Evolutionary conservation across 352 stramenopile species (phyloP).

Genomic region (Globisporangium alternatum): DNA sequence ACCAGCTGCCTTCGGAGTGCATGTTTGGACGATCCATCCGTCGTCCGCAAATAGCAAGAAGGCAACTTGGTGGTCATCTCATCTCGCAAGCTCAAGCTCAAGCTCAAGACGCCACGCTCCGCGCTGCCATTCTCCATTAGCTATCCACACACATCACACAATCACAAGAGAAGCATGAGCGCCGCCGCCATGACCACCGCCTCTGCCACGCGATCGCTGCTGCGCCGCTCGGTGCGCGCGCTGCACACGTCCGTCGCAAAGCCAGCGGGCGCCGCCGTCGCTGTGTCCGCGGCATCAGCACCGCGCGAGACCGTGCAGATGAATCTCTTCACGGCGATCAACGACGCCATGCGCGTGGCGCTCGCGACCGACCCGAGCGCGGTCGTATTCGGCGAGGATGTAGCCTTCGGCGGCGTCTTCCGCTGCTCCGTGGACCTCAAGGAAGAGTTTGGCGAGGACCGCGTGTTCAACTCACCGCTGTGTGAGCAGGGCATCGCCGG

Average conservation of each 20-base stretch:
- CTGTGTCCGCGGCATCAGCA: slow-evolving; percentile 6
- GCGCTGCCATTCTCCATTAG: background rate
- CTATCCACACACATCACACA: background rate
- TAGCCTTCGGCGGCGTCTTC: slow-evolving; percentile 98
- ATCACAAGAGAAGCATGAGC: slow-evolving; percentile 11
- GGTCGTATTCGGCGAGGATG: slow-evolving; percentile 97
- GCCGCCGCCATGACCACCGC: background rate
- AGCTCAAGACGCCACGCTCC: background rate
- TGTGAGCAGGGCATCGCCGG: slow-evolving; percentile 94
- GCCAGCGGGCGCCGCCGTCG: slow-evolving; percentile 1
- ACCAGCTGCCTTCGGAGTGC: slow-evolving; percentile 2
- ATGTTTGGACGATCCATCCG: slow-evolving; percentile 4
- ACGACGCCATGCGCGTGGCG: slow-evolving; percentile 88
- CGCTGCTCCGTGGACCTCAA: slow-evolving; percentile 93
- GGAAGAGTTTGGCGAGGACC: slow-evolving; percentile 92
- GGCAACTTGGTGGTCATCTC: slow-evolving; percentile 7
- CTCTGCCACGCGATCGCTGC: slow-evolving; percentile 4
- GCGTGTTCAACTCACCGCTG: slow-evolving; percentile 97
- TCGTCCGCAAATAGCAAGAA: background rate
- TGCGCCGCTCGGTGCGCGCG: slow-evolving; percentile 12
- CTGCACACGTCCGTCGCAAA: slow-evolving; percentile 10
- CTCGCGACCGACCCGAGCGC: slow-evolving; percentile 87
- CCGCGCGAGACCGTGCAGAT: slow-evolving; percentile 60
- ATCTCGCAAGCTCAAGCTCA: background rate
- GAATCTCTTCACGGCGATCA: slow-evolving; percentile 93